Evolutionary conservation across 345 rosid species (phyloP), one percentile per base, ranked within the genome.

Genomic region (Eucalyptus tenuipes): DNA sequence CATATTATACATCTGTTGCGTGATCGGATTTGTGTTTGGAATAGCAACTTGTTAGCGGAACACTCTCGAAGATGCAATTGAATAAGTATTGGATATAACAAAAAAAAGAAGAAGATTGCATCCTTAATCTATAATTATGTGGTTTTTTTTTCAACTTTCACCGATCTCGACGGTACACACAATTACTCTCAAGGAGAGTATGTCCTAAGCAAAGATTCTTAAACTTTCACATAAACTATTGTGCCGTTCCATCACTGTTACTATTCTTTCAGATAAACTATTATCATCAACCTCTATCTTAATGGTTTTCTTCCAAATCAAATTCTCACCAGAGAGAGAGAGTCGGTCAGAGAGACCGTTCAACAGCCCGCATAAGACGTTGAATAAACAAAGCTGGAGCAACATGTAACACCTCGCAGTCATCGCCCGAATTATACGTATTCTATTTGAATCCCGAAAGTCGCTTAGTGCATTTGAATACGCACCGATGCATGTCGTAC

Each of bases 311-410:
- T 17, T 86, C 87, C 29, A n/a, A n/a, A 47, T 85, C 53, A 49
- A 25, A 27, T 53, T 53, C 64, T 59, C 13, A 33, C 27, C 33
- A 4, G 29, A 64, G 71, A 61, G 71, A 64, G 71, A 64, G 71
- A 3, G 33, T 24, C 29, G 15, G 68, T 25, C 31, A 61, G 18
- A 59, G 71, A 86, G 85, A 40, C 86, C 86, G 90, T 87, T 86
- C 90, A 89, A 89, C 90, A 86, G 90, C 86, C 88, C 59, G 75
- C 37, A 49, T 86, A 89, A 61, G 81, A 61, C 45, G 79, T 88
- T 84, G 31, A 40, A 66, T 84, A 31, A 49, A 84, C 68, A 61
- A 47, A 22, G 20, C 25, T 31, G 27, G 45, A 27, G 40, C 79
- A 81, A 44, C 86, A 20, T 42, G 86, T 44, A 81, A 45, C 84